Evolutionary conservation across 768 basidiomycete genomes (phyloP).

Genomic region (Boletus pseudo-olivaceus): DNA sequence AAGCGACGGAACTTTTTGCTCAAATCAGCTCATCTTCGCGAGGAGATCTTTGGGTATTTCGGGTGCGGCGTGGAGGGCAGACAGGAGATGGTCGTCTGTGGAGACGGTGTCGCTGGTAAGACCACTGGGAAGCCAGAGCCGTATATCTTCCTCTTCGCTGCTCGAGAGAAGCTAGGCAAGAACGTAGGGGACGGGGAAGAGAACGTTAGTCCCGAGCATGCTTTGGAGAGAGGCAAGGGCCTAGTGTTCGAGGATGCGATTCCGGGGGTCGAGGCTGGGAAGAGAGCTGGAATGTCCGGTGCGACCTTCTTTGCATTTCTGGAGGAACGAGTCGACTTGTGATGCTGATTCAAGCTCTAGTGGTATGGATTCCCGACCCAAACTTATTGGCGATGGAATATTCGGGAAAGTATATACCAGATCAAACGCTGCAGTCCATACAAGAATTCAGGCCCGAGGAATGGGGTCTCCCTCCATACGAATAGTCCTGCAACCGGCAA

Average conservation of each 20-base stretch:
- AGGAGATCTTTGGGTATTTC: constrained; percentile 47
- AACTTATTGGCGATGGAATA: constrained; percentile 56
- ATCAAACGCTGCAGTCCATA: constrained; percentile 57
- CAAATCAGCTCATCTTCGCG: constrained; percentile 62
- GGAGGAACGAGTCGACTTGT: neutral
- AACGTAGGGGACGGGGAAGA: constrained; percentile 50
- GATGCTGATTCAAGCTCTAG: constrained; percentile 35
- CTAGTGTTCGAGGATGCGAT: constrained; percentile 83
- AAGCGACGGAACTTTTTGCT: constrained; percentile 58
- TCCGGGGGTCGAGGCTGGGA: constrained; percentile 74
- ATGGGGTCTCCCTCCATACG: constrained; percentile 80
- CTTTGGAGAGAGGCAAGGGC: constrained; percentile 53
- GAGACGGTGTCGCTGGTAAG: constrained; percentile 56
- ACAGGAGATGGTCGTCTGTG: constrained; percentile 62
- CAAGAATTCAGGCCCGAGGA: constrained; percentile 75
- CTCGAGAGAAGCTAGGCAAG: constrained; percentile 52
- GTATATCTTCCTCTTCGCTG: constrained; percentile 77
- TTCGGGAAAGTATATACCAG: constrained; percentile 48
- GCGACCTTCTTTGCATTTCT: constrained; percentile 14
- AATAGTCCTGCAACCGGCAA: constrained; percentile 6
- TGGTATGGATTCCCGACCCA: constrained; percentile 82
- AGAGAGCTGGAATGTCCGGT: constrained; percentile 87
- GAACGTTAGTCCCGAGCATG: constrained; percentile 33
- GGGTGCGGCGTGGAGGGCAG: constrained; percentile 17
- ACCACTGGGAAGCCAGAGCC: constrained; percentile 76